A percentile compares a stretch with the other conserved stretches of the same genome.
phyloP scores from a whole-genome alignment of 345 rosid genomes.

The Brassica juncea region DNA sequence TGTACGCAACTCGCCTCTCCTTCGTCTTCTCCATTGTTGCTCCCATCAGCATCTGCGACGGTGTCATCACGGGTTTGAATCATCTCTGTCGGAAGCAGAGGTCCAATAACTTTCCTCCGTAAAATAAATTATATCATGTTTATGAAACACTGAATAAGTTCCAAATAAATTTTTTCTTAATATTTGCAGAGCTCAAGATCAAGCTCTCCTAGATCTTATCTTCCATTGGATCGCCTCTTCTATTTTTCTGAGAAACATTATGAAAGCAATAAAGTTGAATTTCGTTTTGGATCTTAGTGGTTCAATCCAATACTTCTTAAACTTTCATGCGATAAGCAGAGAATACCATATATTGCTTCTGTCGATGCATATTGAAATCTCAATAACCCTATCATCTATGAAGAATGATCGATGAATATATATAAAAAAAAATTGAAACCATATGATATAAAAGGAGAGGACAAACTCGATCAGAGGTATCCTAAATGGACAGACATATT shows the following conservation, averaged over 20 bases:
- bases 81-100: slow-evolving; percentile 48
- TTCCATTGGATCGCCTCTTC: not conserved
- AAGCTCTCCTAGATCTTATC: too few species aligned
- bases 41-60: too few species aligned
- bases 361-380: not conserved
- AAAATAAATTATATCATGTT: too few species aligned
- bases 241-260: not conserved
- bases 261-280: not conserved
- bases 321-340: not conserved
- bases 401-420: not conserved
- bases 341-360: not conserved
- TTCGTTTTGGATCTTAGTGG: not conserved
- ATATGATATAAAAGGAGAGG: not conserved
- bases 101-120: slow-evolving; percentile 60
- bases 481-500: not conserved
- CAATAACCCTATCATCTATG: not conserved
- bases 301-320: not conserved
- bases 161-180: too few species aligned
- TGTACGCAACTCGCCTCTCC: slow-evolving; percentile 26
- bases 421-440: not conserved
- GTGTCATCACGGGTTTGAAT: not conserved
- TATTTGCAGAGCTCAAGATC: too few species aligned
- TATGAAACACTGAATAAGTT: too few species aligned
- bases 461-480: not conserved
- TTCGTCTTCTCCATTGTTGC: not conserved